Conservation (phyloP, 2,329 filamentous ascomycete genomes). For the Sporothrix dimorphospora region DNA sequence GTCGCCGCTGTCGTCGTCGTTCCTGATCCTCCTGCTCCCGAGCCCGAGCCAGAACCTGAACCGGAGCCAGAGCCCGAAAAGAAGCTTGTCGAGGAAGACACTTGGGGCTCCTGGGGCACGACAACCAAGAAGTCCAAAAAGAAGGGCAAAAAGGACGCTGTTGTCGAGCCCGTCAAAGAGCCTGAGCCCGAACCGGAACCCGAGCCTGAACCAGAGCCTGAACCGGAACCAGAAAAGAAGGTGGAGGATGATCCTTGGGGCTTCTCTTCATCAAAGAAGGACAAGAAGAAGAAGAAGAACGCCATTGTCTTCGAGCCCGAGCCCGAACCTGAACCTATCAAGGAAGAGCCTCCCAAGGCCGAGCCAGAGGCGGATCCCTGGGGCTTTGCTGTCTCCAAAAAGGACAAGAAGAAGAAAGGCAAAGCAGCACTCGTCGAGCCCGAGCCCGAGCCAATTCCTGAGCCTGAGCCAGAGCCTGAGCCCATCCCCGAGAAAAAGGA, state of each 20-base stretch:
- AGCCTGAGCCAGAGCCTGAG: constrained; percentile 27
- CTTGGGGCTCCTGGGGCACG: constrained; percentile 28
- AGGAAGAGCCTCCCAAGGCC: constrained; percentile 17
- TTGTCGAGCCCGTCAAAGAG: constrained; percentile 28
- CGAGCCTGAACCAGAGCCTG: constrained; percentile 19
- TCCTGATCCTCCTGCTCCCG: constrained; percentile 5
- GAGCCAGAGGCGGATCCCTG: constrained; percentile 28
- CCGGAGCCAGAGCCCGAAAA: constrained; percentile 18
- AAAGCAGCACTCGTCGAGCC: constrained; percentile 31
- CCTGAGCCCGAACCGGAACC: constrained; percentile 29
- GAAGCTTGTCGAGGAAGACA: constrained; percentile 25
- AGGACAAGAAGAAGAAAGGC: constrained; percentile 37
- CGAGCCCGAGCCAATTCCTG: constrained; percentile 34
- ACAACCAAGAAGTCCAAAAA: constrained; percentile 48
- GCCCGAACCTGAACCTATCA: constrained; percentile 31
- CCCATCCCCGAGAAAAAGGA: constrained; percentile 25
- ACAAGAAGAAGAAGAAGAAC: constrained; percentile 36
- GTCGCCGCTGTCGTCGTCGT: not conserved
- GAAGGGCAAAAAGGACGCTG: constrained; percentile 30
- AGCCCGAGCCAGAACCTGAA: constrained; percentile 23
- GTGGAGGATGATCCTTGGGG: constrained; percentile 31
- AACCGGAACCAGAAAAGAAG: constrained; percentile 29
- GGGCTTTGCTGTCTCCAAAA: constrained; percentile 29
- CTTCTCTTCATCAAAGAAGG: constrained; percentile 30
- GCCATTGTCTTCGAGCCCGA: constrained; percentile 33